Evolutionary conservation across 768 basidiomycete genomes (phyloP).

Genomic region (Boletellus sp.): DNA sequence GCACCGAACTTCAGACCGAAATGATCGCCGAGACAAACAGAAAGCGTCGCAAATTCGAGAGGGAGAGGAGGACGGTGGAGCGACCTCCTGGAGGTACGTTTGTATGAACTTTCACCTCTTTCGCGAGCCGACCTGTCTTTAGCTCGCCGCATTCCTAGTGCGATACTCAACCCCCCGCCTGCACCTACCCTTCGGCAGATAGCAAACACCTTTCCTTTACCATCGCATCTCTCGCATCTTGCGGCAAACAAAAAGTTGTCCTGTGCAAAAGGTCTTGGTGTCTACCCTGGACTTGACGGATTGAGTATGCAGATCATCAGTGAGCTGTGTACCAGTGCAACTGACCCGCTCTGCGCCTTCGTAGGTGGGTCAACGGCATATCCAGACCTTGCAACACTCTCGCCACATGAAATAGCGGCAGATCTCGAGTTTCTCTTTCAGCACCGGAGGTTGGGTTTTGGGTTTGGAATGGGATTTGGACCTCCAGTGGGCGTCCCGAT

Average conservation of each 20-base stretch:
- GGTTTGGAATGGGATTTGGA: slow-evolving; percentile 26
- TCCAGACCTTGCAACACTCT: slow-evolving; percentile 37
- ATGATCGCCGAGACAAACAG: slow-evolving; percentile 89
- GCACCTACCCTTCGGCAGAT: slow-evolving; percentile 67
- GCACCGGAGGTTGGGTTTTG: slow-evolving; percentile 31
- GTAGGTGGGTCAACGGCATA: slow-evolving; percentile 41
- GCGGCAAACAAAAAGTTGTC: slow-evolving; percentile 20
- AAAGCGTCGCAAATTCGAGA: slow-evolving; percentile 79
- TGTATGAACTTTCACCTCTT: neutral
- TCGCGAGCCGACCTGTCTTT: slow-evolving; percentile 2
- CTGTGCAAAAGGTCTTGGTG: slow-evolving; percentile 14
- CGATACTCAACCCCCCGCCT: slow-evolving; percentile 47
- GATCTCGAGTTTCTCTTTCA: slow-evolving; percentile 57
- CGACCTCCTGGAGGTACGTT: slow-evolving; percentile 68
- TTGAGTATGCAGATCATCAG: slow-evolving; percentile 7
- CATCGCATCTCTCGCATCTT: slow-evolving; percentile 23
- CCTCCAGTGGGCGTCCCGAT: slow-evolving; percentile 20
- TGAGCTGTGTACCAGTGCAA: slow-evolving; percentile 5
- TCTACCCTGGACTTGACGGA: slow-evolving; percentile 20
- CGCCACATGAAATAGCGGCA: slow-evolving; percentile 43
- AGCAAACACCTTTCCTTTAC: slow-evolving; percentile 55
- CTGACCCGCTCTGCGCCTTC: slow-evolving; percentile 26
- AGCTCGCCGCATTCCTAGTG: slow-evolving; percentile 60
- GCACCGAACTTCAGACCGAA: slow-evolving; percentile 77
- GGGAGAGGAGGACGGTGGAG: slow-evolving; percentile 77